Evolutionary conservation across 306 rosid species (phyloP).

Genomic region (Luffa aegyptiaca): DNA sequence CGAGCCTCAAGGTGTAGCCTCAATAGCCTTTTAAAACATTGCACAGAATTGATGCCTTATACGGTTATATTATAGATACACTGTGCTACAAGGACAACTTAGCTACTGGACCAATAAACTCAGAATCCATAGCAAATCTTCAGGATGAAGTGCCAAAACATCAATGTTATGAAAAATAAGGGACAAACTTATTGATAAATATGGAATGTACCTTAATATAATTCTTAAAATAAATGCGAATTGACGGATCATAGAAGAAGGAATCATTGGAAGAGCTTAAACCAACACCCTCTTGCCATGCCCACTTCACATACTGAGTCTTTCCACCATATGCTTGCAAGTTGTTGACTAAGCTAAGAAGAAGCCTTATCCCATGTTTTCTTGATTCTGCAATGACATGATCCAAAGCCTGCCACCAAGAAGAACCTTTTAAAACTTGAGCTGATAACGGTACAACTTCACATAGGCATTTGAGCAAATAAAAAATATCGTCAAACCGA

Average conservation of each 20-base stretch:
- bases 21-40: too few species aligned
- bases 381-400: constrained; percentile 83
- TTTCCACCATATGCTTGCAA: constrained; percentile 94
- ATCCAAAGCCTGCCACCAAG: constrained; percentile 74
- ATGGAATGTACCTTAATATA: constrained; percentile 52
- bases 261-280: constrained; percentile 91
- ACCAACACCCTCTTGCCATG: constrained; percentile 94
- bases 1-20: too few species aligned
- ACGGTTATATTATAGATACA: not conserved
- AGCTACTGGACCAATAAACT: not conserved
- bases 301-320: constrained; percentile 96
- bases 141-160: not conserved
- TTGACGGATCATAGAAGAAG: constrained; percentile 90
- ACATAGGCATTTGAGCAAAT: not conserved
- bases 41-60: not conserved
- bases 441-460: constrained; percentile 11
- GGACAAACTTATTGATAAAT: not conserved
- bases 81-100: not conserved
- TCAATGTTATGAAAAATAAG: not conserved
- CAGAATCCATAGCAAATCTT: not conserved
- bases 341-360: constrained; percentile 86
- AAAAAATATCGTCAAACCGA: not conserved
- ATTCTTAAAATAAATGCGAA: constrained; percentile 69
- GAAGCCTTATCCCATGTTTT: constrained; percentile 67
- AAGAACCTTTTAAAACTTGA: constrained; percentile 10